These are phyloP conservation scores for Psilocybe cubensis DNA, from an alignment of 768 basidiomycete genomes.

Conservation along the genomic window DNA sequence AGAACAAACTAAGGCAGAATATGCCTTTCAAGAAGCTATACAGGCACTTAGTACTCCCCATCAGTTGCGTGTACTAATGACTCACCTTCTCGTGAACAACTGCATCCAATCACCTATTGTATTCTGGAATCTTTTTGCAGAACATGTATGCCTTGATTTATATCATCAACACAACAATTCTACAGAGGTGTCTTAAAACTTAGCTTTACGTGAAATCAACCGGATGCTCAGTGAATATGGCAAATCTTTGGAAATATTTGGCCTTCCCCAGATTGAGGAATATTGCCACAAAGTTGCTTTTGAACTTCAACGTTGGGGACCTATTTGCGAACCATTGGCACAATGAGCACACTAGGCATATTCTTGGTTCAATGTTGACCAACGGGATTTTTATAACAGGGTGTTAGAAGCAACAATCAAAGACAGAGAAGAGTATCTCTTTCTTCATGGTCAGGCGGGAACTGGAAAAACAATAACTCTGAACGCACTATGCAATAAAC, in stretches of 20 bases:
- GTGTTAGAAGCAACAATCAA: neutral
- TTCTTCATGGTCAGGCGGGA: conserved; percentile 44
- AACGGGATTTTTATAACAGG: neutral
- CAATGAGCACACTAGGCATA: neutral
- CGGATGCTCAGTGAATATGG: conserved; percentile 16
- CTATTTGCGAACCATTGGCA: neutral
- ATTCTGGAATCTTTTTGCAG: conserved; percentile 11
- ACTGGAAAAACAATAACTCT: conserved; percentile 43
- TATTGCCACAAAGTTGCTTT: neutral
- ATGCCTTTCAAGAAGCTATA: conserved; percentile 39
- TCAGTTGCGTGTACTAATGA: conserved; percentile 42
- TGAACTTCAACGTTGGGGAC: conserved; percentile 15
- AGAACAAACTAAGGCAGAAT: conserved; percentile 17
- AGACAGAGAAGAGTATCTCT: conserved; percentile 23
- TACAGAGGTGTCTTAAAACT: neutral
- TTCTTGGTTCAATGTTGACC: neutral
- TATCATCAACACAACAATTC: neutral
- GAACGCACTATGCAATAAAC: conserved; percentile 33
- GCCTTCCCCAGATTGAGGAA: conserved; percentile 30
- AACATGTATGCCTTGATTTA: conserved; percentile 15
- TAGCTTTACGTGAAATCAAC: conserved; percentile 1
- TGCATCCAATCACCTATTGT: conserved; percentile 20
- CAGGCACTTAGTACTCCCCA: conserved; percentile 30
- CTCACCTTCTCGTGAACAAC: conserved; percentile 39
- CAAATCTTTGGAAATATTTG: conserved; percentile 26